phyloP scores from a whole-genome alignment of 768 basidiomycete genomes.

The Lepiota venenata region DNA sequence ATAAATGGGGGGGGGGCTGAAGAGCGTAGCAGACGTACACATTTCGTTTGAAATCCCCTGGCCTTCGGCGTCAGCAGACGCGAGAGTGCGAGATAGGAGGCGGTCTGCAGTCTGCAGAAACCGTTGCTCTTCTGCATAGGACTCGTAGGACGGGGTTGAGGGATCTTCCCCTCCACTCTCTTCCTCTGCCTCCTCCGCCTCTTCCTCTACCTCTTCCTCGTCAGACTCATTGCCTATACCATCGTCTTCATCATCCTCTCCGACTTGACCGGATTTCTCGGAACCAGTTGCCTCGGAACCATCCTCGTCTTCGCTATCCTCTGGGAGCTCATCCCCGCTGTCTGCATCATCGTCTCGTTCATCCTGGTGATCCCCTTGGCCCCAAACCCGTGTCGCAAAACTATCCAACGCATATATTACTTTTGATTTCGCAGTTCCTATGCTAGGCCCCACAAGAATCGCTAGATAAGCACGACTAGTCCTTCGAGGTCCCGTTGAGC shows the following conservation, averaged over 20 bases:
- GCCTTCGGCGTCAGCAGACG: slow-evolving; percentile 27
- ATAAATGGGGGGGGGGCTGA: not conserved
- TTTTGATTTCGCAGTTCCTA: slow-evolving; percentile 56
- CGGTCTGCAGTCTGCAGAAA: slow-evolving; percentile 32
- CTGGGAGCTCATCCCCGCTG: slow-evolving; percentile 16
- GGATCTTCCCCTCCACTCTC: not conserved
- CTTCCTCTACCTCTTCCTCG: not conserved
- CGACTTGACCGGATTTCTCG: not conserved
- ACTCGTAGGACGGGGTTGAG: slow-evolving; percentile 16
- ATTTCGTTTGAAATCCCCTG: slow-evolving; percentile 36
- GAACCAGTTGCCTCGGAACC: slow-evolving; percentile 12
- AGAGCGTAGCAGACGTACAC: slow-evolving; percentile 20
- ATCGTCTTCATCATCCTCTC: slow-evolving; percentile 9
- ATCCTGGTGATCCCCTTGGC: slow-evolving; percentile 19
- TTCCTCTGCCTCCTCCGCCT: slow-evolving; percentile 11
- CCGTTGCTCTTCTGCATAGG: slow-evolving; percentile 27
- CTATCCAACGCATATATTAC: slow-evolving; percentile 65
- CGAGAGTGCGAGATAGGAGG: slow-evolving; percentile 33
- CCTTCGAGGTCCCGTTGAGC: slow-evolving; percentile 1
- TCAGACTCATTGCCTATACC: slow-evolving; percentile 11
- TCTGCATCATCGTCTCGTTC: slow-evolving; percentile 13
- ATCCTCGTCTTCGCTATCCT: slow-evolving; percentile 18
- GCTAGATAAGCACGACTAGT: slow-evolving; percentile 48
- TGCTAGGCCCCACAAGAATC: slow-evolving; percentile 63
- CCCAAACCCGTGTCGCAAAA: slow-evolving; percentile 48